These are phyloP conservation scores for Neoboletus magnificus DNA, from an alignment of 768 basidiomycete species.

Conservation along the genomic window DNA sequence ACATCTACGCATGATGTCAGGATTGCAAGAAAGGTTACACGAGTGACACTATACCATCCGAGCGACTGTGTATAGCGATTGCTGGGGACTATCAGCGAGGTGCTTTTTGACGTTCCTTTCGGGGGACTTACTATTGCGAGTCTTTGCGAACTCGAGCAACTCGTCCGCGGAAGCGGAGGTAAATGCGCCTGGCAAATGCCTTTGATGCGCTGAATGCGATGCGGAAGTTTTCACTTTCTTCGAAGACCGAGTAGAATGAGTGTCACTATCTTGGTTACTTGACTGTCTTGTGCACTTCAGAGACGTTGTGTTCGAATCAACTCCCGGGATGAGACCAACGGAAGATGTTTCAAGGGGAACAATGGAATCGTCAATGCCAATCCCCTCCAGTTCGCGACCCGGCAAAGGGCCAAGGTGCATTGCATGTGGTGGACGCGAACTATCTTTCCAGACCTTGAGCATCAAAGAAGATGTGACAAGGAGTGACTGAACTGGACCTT, in stretches of 20 bases:
- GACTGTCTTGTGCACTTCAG: slow-evolving; percentile 15
- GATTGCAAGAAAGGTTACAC: not conserved
- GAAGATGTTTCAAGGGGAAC: slow-evolving; percentile 15
- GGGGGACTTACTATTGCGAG: slow-evolving; percentile 21
- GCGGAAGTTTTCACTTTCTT: slow-evolving; percentile 11
- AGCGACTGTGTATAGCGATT: slow-evolving; percentile 17
- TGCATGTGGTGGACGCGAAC: slow-evolving; percentile 6
- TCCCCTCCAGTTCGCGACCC: slow-evolving; percentile 26
- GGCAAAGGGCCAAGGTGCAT: not conserved
- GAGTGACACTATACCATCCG: slow-evolving; percentile 14
- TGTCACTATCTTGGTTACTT: slow-evolving; percentile 1
- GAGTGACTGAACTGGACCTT: not conserved
- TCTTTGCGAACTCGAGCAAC: slow-evolving; percentile 18
- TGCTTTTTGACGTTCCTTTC: not conserved
- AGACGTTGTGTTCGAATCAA: slow-evolving; percentile 6
- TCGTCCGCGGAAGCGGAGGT: slow-evolving; percentile 7
- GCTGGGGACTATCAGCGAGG: slow-evolving; percentile 10
- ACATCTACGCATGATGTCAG: slow-evolving; percentile 15
- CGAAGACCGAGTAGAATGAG: not conserved
- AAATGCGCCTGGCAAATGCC: not conserved
- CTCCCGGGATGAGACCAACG: slow-evolving; percentile 6
- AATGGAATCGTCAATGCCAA: slow-evolving; percentile 24
- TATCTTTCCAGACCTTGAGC: slow-evolving; percentile 25
- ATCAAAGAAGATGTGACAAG: slow-evolving; percentile 4
- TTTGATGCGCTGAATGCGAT: not conserved